phyloP scores from a whole-genome alignment of 345 rosid genomes.

The Hibiscus trionum region DNA sequence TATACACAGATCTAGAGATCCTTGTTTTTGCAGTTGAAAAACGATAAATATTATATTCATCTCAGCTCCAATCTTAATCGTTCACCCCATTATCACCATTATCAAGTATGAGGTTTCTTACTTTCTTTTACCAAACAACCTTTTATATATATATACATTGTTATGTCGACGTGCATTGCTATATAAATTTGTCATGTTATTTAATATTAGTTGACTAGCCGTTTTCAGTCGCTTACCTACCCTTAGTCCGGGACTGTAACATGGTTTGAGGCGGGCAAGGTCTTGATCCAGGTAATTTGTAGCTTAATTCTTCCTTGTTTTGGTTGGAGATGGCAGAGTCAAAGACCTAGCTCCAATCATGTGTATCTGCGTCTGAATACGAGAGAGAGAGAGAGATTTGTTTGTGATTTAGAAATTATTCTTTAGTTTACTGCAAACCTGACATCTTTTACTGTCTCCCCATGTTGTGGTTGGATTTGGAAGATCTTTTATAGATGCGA shows the following conservation, averaged over 20 bases:
- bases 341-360: background rate
- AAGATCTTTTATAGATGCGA: slow-evolving; percentile 11
- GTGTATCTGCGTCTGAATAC: background rate
- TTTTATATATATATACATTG: no score
- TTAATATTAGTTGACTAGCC: no score
- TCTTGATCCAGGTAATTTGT: no score
- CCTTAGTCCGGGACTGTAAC: slow-evolving; percentile 16
- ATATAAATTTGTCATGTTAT: no score
- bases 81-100: background rate
- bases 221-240: background rate
- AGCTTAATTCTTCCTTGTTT: background rate
- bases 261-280: background rate
- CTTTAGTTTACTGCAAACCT: slow-evolving; percentile 5
- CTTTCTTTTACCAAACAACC: slow-evolving; percentile 31
- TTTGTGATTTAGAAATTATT: background rate
- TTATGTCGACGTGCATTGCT: no score
- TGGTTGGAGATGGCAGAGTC: background rate
- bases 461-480: slow-evolving; percentile 7
- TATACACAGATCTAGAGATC: slow-evolving; percentile 3
- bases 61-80: background rate
- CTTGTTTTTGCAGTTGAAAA: background rate
- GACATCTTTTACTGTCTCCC: background rate
- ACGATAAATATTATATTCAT: slow-evolving; percentile 5
- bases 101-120: slow-evolving; percentile 36
- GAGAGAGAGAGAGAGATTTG: background rate